Evolutionary conservation across 2,329 filamentous ascomycete species (phyloP), one percentile per base, ranked within the genome.

Genomic region (Neofusicoccum sp.): DNA sequence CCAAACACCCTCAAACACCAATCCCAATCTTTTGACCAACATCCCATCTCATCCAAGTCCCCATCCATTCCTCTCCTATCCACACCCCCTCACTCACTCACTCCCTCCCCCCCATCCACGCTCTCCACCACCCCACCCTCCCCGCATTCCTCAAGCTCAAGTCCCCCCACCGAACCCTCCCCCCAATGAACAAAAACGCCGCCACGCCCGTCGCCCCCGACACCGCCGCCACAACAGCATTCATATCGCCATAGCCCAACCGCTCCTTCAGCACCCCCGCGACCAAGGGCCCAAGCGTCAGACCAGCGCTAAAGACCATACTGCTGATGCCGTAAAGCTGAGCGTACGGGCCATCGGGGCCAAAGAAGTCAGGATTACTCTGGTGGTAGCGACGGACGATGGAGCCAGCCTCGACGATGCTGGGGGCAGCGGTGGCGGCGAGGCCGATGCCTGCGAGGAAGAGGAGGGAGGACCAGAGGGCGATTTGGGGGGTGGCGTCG

Each of bases 271-370:
- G 65, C 5, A 66, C 67, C 0, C 85, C 86, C 6, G 80, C 82
- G 49, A 85, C 69, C 9, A 87, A 68, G 0, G 86, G 86, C 0
- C 87, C 87, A 5, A 87, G 53, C 0, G 85, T 82, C 58, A 88
- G 71, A 0, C 87, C 86, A 0, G 77, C 73, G 61, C 81, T 83
- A 68, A 86, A 88, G 0, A 85, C 79, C 77, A 88, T 81, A 12
- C 81, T 85, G 66, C 84, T 86, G 62, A 89, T 74, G 2, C 83
- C 85, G 68, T 88, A 89, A 0, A 88, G 75, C 70, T 89, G 86
- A 1, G 85, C 86, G 67, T 87, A 87, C 0, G 86, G 85, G 0
- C 82, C 82, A 4, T 82, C 76, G 1, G 75, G 71, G 0, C 83
- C 82, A 63, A 87, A 87, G 54, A 84, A 75, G 0, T 78, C 79